These are phyloP conservation scores for Gossypium turneri DNA, from an alignment of 345 rosid species.

Conservation along the genomic window DNA sequence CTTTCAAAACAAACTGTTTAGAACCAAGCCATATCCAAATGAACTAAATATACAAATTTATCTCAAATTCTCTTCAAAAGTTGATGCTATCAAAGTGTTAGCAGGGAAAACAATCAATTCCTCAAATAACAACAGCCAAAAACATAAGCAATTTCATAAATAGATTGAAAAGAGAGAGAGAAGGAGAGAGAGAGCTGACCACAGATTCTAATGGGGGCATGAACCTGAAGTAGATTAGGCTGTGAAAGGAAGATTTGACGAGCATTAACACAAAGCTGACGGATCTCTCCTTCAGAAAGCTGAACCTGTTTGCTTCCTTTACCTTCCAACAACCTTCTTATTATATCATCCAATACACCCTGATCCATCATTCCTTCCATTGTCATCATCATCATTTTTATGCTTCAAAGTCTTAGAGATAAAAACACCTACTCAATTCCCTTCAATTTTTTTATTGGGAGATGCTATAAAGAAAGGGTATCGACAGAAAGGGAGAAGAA, in stretches of 20 bases:
- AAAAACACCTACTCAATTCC: background rate
- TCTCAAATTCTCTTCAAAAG: background rate
- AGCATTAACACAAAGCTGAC: slow-evolving; percentile 93
- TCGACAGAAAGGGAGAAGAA: background rate
- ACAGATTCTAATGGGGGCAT: slow-evolving; percentile 85
- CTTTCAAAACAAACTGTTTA: background rate
- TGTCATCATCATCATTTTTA: slow-evolving; percentile 59
- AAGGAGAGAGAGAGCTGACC: slow-evolving; percentile 44
- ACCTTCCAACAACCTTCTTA: slow-evolving; percentile 84
- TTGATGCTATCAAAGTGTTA: background rate
- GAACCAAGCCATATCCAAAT: slow-evolving; percentile 7
- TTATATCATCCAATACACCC: slow-evolving; percentile 82
- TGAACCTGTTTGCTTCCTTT: slow-evolving; percentile 93
- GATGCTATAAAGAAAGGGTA: background rate
- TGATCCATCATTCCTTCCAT: slow-evolving; percentile 76
- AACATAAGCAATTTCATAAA: background rate
- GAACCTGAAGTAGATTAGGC: slow-evolving; percentile 76
- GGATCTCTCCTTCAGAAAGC: slow-evolving; percentile 98
- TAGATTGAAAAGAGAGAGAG: slow-evolving; percentile 2
- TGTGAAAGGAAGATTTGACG: slow-evolving; percentile 88
- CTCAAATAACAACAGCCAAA: background rate
- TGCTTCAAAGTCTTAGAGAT: slow-evolving; percentile 4
- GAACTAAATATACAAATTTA: background rate
- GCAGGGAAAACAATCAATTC: background rate
- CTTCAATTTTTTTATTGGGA: background rate